Conservation (phyloP, 164 flowering plant genomes). For the Chimonanthus praecox region DNA sequence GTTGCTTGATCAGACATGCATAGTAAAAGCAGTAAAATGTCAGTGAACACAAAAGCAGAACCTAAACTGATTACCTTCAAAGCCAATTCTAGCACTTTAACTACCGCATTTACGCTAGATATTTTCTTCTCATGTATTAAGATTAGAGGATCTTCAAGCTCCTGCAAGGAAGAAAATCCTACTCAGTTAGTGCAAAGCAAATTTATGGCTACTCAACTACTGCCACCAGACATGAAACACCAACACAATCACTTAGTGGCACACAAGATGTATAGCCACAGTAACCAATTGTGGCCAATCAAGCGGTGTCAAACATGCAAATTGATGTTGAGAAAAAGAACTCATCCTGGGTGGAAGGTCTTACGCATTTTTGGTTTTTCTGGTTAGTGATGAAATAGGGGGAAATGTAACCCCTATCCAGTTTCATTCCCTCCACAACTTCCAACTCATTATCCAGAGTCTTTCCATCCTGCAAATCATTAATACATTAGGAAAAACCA, state of each 20-base stretch:
- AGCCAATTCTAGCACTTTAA: conserved; percentile 84
- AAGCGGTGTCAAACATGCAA: neutral
- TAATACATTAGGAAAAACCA: no score
- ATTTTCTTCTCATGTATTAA: conserved; percentile 90
- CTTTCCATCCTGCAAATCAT: conserved; percentile 75
- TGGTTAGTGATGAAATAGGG: conserved; percentile 89
- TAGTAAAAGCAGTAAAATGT: neutral
- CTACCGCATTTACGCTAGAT: conserved; percentile 64
- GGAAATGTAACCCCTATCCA: conserved; percentile 94
- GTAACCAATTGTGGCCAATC: neutral
- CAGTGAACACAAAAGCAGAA: neutral
- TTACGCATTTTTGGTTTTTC: conserved; percentile 94
- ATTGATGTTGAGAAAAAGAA: neutral
- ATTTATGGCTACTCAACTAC: neutral
- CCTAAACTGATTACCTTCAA: conserved; percentile 49
- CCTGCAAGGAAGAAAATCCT: conserved; percentile 46
- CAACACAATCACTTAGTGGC: neutral
- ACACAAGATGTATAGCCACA: neutral
- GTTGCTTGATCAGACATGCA: neutral
- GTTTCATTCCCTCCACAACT: conserved; percentile 98
- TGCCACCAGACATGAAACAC: neutral
- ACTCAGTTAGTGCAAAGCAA: conserved; percentile 35
- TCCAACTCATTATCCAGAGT: conserved; percentile 85
- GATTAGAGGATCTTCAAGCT: conserved; percentile 86
- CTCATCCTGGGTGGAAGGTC: conserved; percentile 15